Conservation (phyloP, 2,329 filamentous ascomycete species). For the Magnaporthiopsis poae region DNA sequence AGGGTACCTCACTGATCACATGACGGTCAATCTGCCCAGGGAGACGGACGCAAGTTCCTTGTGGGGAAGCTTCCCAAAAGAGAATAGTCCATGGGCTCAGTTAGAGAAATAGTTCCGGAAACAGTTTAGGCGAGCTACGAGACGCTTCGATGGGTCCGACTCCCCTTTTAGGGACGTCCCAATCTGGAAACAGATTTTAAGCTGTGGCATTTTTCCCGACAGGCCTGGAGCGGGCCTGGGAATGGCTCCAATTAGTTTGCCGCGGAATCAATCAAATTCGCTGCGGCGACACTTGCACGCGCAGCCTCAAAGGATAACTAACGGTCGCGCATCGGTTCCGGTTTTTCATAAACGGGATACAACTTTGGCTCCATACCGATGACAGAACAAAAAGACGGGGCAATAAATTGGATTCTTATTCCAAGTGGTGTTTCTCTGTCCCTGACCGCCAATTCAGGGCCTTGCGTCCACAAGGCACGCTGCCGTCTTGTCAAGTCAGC, state of each 20-base stretch:
- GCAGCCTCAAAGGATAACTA: background rate
- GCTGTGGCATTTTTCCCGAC: background rate
- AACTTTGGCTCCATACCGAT: background rate
- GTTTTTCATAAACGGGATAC: background rate
- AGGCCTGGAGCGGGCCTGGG: too few relatives aligned
- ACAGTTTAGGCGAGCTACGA: background rate
- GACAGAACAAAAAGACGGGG: background rate
- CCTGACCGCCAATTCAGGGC: background rate
- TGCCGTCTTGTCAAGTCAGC: background rate
- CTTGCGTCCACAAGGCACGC: background rate
- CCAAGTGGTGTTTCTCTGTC: background rate
- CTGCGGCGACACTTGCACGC: background rate
- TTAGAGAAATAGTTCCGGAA: background rate
- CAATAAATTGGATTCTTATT: background rate
- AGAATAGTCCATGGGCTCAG: background rate
- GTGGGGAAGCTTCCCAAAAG: background rate
- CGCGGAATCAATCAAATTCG: background rate
- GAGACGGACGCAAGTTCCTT: background rate
- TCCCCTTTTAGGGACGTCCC: background rate
- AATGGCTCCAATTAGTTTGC: too few relatives aligned
- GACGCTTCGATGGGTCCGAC: background rate
- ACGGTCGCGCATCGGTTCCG: background rate
- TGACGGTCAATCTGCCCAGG: background rate
- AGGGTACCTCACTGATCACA: background rate
- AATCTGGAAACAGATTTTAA: background rate